Base-by-base conservation (phyloP, 2,329 filamentous ascomycete genomes). In the Rhinocladiella mackenziei region DNA sequence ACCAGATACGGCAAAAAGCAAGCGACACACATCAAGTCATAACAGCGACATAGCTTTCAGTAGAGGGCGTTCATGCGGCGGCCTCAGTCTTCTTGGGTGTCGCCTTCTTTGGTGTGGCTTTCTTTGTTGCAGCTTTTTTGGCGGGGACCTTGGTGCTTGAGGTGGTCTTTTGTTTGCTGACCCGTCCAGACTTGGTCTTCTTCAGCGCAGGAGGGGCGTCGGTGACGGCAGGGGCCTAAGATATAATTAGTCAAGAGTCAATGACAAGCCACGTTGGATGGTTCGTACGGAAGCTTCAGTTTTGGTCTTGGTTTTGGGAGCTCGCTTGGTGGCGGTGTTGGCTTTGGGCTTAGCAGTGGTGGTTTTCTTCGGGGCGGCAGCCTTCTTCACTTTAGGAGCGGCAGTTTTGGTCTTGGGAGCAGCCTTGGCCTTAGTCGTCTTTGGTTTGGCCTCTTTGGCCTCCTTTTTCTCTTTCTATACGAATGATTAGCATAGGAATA, bases 141-240 rank as follows among this genome's bases (percentile, higher is more conserved):
- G 66, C 62, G 23, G 69, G 65, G 35, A 73, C 73, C 31, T 70
- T 65, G 26, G 70, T 70, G 30, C 72, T 67, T 36, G 73, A 71
- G 13, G 51, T 46, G 18, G 51, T 61, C 66, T 66, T 70, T 17
- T 75, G 72, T 80, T 92, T 94, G 59, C 83, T 80, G 59, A 94
- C 84, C 57, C 88, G 84, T 36, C 88, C 87, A 41, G 86, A 83
- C 79, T 92, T 92, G 66, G 87, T 89, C 79, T 86, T 89, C 65
- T 77, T 78, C 39, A 89, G 70, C 36, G 83, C 75, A 60, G 81
- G 80, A 52, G 80, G 74, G 69, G 84, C 81, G 56, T 87, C 81
- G 45, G 81, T 76, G 37, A 84, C 72, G 54, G 82, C 82, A 45
- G 81, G 78, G 11, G 79, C 80, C 76, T 81, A 55, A 11, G 37